Base-by-base conservation (phyloP, 495 filamentous ascomycete species). In the Daldinia decipiens region DNA sequence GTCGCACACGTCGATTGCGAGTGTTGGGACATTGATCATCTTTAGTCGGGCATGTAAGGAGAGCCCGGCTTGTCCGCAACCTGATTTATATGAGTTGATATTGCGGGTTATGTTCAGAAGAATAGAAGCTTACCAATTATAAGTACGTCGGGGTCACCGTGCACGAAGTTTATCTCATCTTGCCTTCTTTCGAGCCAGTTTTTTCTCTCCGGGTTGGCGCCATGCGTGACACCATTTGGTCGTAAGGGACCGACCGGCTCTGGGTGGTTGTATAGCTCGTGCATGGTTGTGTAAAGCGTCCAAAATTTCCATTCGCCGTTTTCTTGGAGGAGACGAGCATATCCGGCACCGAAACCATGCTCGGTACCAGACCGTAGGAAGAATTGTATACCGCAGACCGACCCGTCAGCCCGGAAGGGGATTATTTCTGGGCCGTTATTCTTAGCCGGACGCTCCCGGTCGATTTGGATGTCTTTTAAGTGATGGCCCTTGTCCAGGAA, bases 31-130 rank as follows among this genome's bases (percentile, higher is more conserved):
- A 29, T 83, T 77, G n/a, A 94, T 84, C 83, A 91, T 87, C 74
- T 93, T 90, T 21, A 94, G 84, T 11, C 92, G 85, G 8, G 92
- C 92, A n/a, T 86, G 84, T 13, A 84, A 81, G 0, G 87, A 88
- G 11, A 95, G 84, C 13, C 87, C 87, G 9, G 78, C 82, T 67
- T 89, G 87, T 4, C 87, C 87, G 52, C 82, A 82, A 3, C 86
- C 84, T 87, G n/a, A 1, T 7, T 29, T 12, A 45, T n/a, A 43
- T 68, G 29, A 66, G 72, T 62, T 29, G 62, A 17, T 47, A 62
- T 52, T 31, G 27, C 53, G 39, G 15, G 5, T 26, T 0, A 38
- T 15, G 5, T 0, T 4, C 9, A 11, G 1, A 38, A 15, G 4
- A 55, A 45, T 59, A 17, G 12, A 32, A 56, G 78, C 83, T 69